Evolutionary conservation across 495 filamentous ascomycete species (phyloP), one percentile per base, ranked within the genome.

Genomic region (Parachaetomium inaequale): DNA sequence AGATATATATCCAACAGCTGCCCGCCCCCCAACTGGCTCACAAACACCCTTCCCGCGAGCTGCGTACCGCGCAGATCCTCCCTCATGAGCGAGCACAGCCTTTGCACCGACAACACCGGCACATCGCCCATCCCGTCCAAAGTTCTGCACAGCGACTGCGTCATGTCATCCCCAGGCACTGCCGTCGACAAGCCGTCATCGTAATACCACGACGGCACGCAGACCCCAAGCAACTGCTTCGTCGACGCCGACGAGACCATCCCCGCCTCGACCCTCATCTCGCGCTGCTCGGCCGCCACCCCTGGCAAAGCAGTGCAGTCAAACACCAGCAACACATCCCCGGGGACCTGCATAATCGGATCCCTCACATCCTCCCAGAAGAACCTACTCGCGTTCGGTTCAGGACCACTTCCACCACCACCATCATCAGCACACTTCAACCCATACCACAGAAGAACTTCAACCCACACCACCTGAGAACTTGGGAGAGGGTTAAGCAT

Each of bases 331-430:
- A 72, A 40, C 3, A 71, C 64, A 42, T 72, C 68, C 6, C 58
- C 62, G 1, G 57, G 58, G 3, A 51, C 52, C 15, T 60, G 61
- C 64, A 71, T 67, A 10, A 72, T 52, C 5, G 70, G 64, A 28
- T 71, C 68, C 15, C 70, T 58, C 23, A 72, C 61, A 55, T 72
- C 70, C 25, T 71, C 64, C 70, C 68, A 72, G 59, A 64, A 69
- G 61, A 71, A 69, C 5, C 31, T 47, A 6, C 42, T 64, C 10
- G 32, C 61, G 1, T 47, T 58, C 2, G 49, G 34, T 7, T 47
- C 58, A 21, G 46, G 57, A 1, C 45, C 34, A 17, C 57, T 59
- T 6, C 19, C 2, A 10, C 1, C 47, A 42, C 2, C 28, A 2
- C 28, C 26, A 49, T 14, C 4, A 56, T 58, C n/a, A 58, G 21